These are phyloP conservation scores for Septoria petroselini DNA, from an alignment of 2,329 filamentous ascomycete genomes.

Conservation along the genomic window DNA sequence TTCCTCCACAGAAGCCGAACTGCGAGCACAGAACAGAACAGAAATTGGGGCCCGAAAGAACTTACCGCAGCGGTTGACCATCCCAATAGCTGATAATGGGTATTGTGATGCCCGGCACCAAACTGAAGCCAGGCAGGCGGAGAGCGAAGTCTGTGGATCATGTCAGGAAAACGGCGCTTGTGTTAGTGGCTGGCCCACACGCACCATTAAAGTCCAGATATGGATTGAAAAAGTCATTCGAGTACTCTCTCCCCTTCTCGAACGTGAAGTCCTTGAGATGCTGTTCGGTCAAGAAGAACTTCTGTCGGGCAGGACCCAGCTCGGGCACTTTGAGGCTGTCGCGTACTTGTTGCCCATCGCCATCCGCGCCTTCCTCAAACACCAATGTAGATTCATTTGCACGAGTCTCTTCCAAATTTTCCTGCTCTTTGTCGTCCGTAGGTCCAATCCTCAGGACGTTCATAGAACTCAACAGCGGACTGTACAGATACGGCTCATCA, in stretches of 20 bases:
- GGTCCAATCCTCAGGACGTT: slow-evolving; percentile 70
- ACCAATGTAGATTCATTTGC: slow-evolving; percentile 59
- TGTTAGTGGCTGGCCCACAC: slow-evolving; percentile 8
- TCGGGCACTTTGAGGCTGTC: slow-evolving; percentile 42
- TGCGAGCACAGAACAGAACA: slow-evolving; percentile 3
- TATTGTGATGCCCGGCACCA: slow-evolving; percentile 62
- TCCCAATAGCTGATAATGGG: slow-evolving; percentile 78
- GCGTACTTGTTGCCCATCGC: slow-evolving; percentile 44
- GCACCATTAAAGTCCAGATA: slow-evolving; percentile 80
- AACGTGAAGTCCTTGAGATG: slow-evolving; percentile 59
- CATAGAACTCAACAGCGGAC: slow-evolving; percentile 74
- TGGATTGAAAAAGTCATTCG: slow-evolving; percentile 80
- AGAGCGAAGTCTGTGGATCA: slow-evolving; percentile 60
- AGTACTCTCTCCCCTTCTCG: slow-evolving; percentile 60
- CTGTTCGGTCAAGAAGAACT: slow-evolving; percentile 57
- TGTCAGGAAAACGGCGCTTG: slow-evolving; percentile 4
- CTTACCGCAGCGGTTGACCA: slow-evolving; percentile 71
- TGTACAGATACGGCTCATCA: slow-evolving; percentile 82
- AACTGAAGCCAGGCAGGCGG: slow-evolving; percentile 58
- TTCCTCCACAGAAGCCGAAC: slow-evolving; percentile 7
- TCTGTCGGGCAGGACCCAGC: slow-evolving; percentile 51
- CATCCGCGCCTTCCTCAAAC: slow-evolving; percentile 53
- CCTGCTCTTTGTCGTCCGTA: slow-evolving; percentile 39
- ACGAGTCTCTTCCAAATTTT: slow-evolving; percentile 33
- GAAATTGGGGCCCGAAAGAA: slow-evolving; percentile 34